Evolutionary conservation across 2,329 filamentous ascomycete genomes (phyloP).

Genomic region (Colletotrichum graminicola): DNA sequence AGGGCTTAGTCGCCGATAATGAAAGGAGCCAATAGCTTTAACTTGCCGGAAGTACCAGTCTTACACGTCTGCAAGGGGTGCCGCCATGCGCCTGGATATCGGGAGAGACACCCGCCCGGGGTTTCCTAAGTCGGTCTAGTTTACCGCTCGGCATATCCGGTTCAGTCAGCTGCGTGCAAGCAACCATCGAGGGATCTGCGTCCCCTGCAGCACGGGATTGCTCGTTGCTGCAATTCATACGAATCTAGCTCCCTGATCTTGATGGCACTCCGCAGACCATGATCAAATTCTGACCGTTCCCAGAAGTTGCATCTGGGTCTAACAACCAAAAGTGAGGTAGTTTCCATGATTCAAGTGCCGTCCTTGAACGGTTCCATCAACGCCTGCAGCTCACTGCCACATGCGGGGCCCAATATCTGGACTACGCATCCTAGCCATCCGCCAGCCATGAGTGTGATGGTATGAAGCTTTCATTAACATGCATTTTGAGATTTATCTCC

Average conservation of each 20-base stretch:
- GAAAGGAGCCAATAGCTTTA: neutral
- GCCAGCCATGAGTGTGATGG: neutral
- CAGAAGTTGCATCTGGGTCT: neutral
- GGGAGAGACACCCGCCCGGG: slow-evolving; percentile 1
- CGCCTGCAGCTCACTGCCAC: slow-evolving; percentile 1
- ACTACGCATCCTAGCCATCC: neutral
- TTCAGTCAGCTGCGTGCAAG: slow-evolving; percentile 4
- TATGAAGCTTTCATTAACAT: neutral
- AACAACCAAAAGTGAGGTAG: neutral
- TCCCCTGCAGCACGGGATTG: neutral
- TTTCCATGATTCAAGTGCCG: neutral
- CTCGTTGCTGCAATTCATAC: neutral
- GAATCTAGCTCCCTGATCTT: neutral
- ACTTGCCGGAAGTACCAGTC: neutral
- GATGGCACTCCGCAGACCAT: neutral
- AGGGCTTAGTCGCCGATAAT: neutral
- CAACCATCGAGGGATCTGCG: neutral
- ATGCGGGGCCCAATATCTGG: neutral
- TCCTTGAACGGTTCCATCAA: neutral
- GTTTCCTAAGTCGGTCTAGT: slow-evolving; percentile 10
- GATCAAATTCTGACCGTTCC: neutral
- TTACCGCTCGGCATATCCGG: neutral
- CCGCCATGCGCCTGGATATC: neutral
- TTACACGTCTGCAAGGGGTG: neutral
- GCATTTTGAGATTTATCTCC: neutral